Evolutionary conservation across 257 asterid genomes (phyloP).

Genomic region (Vinca minor): DNA sequence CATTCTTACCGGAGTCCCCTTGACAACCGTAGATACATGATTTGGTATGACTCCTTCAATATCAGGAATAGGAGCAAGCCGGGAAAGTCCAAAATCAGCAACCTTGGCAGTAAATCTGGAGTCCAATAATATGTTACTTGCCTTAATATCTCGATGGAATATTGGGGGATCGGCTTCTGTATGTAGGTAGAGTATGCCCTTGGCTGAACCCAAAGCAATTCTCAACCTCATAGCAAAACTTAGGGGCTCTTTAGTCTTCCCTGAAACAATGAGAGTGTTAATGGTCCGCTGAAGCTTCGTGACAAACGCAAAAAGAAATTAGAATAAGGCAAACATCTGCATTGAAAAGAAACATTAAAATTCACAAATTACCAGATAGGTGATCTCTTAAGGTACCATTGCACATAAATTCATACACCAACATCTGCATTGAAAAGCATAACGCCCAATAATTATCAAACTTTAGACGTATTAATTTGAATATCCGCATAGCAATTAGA

Average conservation of each 20-base stretch:
- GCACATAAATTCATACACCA: slow-evolving; percentile 88
- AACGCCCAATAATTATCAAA: slow-evolving; percentile 12
- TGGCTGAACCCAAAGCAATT: slow-evolving; percentile 71
- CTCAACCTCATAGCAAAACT: slow-evolving; percentile 63
- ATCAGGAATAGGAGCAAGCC: slow-evolving; percentile 81
- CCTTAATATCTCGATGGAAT: slow-evolving; percentile 96
- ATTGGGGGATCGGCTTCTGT: slow-evolving; percentile 97
- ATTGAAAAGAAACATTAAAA: background rate
- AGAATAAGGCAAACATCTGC: background rate
- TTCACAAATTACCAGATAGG: slow-evolving; percentile 51
- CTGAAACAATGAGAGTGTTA: slow-evolving; percentile 30
- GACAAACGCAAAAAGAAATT: background rate
- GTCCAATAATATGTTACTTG: slow-evolving; percentile 86
- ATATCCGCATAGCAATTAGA: too few relatives aligned
- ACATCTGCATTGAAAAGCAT: slow-evolving; percentile 60
- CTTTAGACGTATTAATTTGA: background rate
- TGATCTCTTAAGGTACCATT: slow-evolving; percentile 85
- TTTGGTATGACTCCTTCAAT: slow-evolving; percentile 65
- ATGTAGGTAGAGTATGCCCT: slow-evolving; percentile 91
- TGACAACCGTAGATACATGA: slow-evolving; percentile 89
- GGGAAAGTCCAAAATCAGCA: slow-evolving; percentile 93
- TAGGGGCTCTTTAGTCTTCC: slow-evolving; percentile 48
- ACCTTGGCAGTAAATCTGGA: slow-evolving; percentile 67
- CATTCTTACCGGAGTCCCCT: slow-evolving; percentile 87
- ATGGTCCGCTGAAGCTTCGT: background rate